Evolutionary conservation across 768 basidiomycete species (phyloP).

Genomic region (Dictyophora rubrovolvata): DNA sequence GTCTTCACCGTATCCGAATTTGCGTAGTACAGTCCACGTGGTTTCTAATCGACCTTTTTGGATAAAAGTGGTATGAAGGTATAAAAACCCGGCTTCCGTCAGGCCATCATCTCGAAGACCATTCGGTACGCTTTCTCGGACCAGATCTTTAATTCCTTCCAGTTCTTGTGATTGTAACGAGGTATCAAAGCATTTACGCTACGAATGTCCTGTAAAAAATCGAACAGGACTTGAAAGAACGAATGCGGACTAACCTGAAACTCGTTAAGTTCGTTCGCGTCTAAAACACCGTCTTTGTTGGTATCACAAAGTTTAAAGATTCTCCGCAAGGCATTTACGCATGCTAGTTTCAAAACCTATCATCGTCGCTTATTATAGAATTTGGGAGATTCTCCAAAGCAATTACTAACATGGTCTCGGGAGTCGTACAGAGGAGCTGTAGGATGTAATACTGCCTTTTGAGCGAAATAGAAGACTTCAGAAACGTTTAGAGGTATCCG

Average conservation of each 20-base stretch:
- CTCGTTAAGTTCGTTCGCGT: conserved; percentile 86
- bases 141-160: conserved; percentile 92
- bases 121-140: conserved; percentile 65
- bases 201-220: conserved; percentile 7
- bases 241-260: conserved; percentile 61
- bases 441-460: conserved; percentile 94
- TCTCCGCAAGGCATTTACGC: conserved; percentile 74
- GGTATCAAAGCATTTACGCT: conserved; percentile 93
- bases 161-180: conserved; percentile 88
- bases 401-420: conserved; percentile 67
- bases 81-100: conserved; percentile 88
- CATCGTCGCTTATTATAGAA: conserved; percentile 6
- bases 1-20: conserved; percentile 95
- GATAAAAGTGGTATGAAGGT: conserved; percentile 93
- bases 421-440: conserved; percentile 97
- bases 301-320: conserved; percentile 96
- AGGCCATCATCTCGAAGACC: conserved; percentile 72
- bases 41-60: conserved; percentile 92
- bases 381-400: conserved; percentile 5
- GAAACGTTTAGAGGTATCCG: conserved; percentile 85
- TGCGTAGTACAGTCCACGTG: conserved; percentile 93
- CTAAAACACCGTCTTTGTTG: conserved; percentile 89
- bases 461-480: conserved; percentile 97
- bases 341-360: conserved; percentile 87
- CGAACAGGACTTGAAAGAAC: conserved; percentile 1